These are phyloP conservation scores for Clitocybe nebularis DNA, from an alignment of 1,284 basidiomycete genomes.

Conservation along the genomic window DNA sequence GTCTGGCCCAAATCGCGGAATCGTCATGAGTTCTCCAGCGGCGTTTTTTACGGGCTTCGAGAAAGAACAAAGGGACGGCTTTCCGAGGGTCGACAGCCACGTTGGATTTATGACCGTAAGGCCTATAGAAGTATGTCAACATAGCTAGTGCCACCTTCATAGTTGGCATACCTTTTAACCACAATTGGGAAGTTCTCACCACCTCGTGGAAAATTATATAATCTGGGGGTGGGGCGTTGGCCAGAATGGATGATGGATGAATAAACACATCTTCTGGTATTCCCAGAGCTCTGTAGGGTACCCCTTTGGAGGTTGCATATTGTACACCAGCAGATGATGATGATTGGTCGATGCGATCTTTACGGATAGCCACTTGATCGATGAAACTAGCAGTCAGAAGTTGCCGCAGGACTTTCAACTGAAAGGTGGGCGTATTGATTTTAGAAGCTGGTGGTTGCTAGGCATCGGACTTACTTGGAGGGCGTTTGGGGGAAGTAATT, in stretches of 20 bases:
- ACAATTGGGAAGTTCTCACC: conserved; percentile 69
- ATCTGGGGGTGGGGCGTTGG: conserved; percentile 73
- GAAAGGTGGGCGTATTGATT: conserved; percentile 11
- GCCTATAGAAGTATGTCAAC: conserved; percentile 39
- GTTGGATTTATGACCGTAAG: conserved; percentile 84
- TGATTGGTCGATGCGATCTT: conserved; percentile 70
- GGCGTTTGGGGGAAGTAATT: conserved; percentile 68
- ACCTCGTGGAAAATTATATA: conserved; percentile 87
- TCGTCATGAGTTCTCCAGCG: conserved; percentile 61
- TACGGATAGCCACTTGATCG: conserved; percentile 93
- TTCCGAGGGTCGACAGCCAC: conserved; percentile 85
- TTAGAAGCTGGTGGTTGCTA: neutral
- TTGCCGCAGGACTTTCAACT: conserved; percentile 92
- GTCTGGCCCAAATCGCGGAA: conserved; percentile 79
- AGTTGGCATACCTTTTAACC: conserved; percentile 68
- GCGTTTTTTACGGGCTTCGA: conserved; percentile 80
- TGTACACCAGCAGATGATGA: conserved; percentile 60
- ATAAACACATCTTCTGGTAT: conserved; percentile 88
- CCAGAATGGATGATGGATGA: conserved; percentile 85
- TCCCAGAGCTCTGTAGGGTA: conserved; percentile 84
- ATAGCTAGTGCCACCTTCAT: neutral
- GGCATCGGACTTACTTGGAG: conserved; percentile 54
- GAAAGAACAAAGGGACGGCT: conserved; percentile 79
- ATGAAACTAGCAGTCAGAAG: conserved; percentile 89
- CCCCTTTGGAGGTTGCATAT: conserved; percentile 72